Percentiles rank a stretch among this genome's conserved stretches.
Conservation (phyloP, 2,329 filamentous ascomycete species). For the Colletotrichum neosansevieriae region DNA sequence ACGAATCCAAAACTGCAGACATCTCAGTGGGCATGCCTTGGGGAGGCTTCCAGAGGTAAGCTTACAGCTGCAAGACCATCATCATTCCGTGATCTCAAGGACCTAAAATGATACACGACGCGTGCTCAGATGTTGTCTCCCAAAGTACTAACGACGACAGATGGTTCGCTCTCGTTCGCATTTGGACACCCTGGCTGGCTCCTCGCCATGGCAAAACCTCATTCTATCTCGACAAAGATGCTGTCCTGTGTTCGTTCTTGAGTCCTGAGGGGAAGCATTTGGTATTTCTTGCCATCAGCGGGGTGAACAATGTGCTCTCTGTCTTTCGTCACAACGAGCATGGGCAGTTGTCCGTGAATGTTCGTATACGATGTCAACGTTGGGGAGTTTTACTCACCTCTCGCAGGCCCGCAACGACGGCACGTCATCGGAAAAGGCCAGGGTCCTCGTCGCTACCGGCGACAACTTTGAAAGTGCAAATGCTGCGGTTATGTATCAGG, state of each 20-base stretch:
- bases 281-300: constrained; percentile 83
- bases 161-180: constrained; percentile 85
- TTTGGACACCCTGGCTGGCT: constrained; percentile 87
- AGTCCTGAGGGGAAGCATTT: constrained; percentile 78
- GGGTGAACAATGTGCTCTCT: constrained; percentile 76
- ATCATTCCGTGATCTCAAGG: not conserved
- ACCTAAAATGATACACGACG: not conserved
- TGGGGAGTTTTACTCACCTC: constrained; percentile 31
- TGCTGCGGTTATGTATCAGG: constrained; percentile 87
- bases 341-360: constrained; percentile 76
- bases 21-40: constrained; percentile 74
- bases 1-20: constrained; percentile 68
- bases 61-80: not conserved
- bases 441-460: constrained; percentile 78
- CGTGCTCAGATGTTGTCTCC: not conserved
- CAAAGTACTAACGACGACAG: constrained; percentile 52
- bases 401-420: constrained; percentile 75
- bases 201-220: constrained; percentile 82
- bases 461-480: constrained; percentile 80
- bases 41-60: constrained; percentile 65
- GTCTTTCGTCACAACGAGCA: constrained; percentile 73
- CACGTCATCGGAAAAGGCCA: constrained; percentile 63
- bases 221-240: constrained; percentile 81
- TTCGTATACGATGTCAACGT: constrained; percentile 53
- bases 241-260: constrained; percentile 82